A percentile compares a stretch with the other conserved stretches of the same genome.
Conservation (phyloP, 495 filamentous ascomycete genomes). For the Hypomontagnella submonticulosa region DNA sequence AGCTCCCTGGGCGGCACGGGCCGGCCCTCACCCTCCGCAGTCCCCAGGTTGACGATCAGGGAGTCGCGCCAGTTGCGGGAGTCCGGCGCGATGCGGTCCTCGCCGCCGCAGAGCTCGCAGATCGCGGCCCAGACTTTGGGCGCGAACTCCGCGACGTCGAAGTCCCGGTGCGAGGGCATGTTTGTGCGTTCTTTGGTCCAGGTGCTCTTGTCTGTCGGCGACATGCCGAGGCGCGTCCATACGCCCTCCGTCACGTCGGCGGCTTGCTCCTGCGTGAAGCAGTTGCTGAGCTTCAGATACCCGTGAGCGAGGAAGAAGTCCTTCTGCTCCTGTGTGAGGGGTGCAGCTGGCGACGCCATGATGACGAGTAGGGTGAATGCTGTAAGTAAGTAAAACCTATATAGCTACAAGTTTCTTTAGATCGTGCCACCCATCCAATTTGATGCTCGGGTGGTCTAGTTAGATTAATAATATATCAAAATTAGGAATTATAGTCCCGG, state of each 20-base stretch:
- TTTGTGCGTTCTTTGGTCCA: conserved; percentile 71
- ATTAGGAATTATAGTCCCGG: too few species aligned
- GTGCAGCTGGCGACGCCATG: conserved; percentile 48
- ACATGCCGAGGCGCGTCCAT: conserved; percentile 77
- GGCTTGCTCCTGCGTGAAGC: conserved; percentile 72
- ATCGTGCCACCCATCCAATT: neutral
- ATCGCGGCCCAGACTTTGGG: conserved; percentile 77
- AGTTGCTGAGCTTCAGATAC: conserved; percentile 68
- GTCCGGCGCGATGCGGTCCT: conserved; percentile 63
- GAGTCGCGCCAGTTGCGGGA: conserved; percentile 71
- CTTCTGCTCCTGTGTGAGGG: conserved; percentile 69
- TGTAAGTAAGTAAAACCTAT: neutral
- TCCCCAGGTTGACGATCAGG: conserved; percentile 79
- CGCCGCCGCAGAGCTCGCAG: conserved; percentile 75
- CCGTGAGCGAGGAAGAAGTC: conserved; percentile 74
- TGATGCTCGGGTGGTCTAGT: too few species aligned
- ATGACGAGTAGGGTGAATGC: neutral
- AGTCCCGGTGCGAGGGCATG: conserved; percentile 70
- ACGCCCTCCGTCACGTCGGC: conserved; percentile 65
- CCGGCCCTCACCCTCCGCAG: conserved; percentile 62
- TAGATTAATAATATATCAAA: too few species aligned
- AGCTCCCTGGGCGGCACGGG: conserved; percentile 62
- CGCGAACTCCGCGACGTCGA: conserved; percentile 67
- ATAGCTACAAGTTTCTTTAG: neutral
- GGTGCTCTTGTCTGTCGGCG: conserved; percentile 72